Evolutionary conservation across 2,329 filamentous ascomycete genomes (phyloP), one percentile per base, ranked within the genome.

Genomic region (Neonectria magnoliae): DNA sequence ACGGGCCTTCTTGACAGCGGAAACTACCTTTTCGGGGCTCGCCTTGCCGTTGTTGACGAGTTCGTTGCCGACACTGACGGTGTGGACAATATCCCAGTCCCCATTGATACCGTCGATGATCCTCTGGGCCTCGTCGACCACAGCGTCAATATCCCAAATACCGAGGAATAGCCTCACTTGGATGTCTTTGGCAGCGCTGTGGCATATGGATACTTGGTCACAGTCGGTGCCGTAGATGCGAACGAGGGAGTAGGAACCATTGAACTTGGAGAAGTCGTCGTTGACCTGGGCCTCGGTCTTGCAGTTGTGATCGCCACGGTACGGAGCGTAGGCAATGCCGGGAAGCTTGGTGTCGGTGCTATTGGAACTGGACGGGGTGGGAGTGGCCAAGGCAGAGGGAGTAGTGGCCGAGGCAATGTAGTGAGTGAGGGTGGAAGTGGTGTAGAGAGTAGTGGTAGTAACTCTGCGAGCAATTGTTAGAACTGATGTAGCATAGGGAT

Each of bases 141-240:
- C 82, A 8, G 84, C 76, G 45, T 80, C 78, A 62, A 93, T 84
- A 68, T 92, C 83, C 78, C 87, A 95, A 64, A 96, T 84, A 58
- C 93, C 94, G 13, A 91, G 85, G 78, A 97, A 92, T 33, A 97
- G 80, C 77, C 90, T 90, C 76, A 93, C 85, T 52, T 85, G 85
- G 71, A 88, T 84, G n/a, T 83, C 78, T 71, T 87, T 87, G 41
- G 90, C 91, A 9, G 90, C 90, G 11, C 83, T 78, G 33, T 91
- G 81, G 18, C 91, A 87, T 14, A 84, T 87, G 2, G 83, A 77
- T 42, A 93, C 85, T 76, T 94, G 91, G 73, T 93, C 82, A 78
- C 93, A 97, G 77, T 94, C 92, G 62, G 89, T 88, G 57, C 93
- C 93, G 75, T 97, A 97, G 74, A 92, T 86, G 55, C 94, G 91